These are phyloP conservation scores for Nicotiana noctiflora DNA, from an alignment of 257 asterid species.

Conservation along the genomic window DNA sequence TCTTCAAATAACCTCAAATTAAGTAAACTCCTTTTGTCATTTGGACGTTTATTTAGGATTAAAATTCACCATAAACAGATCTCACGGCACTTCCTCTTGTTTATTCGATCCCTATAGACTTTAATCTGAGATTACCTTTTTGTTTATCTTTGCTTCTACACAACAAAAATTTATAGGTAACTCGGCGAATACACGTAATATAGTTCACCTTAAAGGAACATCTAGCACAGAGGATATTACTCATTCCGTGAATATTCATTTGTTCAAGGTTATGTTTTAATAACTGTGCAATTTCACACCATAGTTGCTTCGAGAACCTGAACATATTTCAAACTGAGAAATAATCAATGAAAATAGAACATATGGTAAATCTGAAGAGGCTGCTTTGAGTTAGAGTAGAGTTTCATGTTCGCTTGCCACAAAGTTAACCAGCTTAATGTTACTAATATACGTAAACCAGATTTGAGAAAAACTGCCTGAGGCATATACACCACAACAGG, in stretches of 20 bases:
- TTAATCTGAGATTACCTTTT: neutral
- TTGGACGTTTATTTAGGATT: neutral
- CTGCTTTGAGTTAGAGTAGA: neutral
- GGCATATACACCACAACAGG: neutral
- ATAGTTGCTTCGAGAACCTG: neutral
- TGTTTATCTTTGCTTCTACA: neutral
- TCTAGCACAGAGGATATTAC: neutral
- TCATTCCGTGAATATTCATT: neutral
- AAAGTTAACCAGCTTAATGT: neutral
- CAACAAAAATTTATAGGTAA: neutral
- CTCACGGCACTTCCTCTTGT: constrained; percentile 3
- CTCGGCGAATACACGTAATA: neutral
- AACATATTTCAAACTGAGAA: neutral
- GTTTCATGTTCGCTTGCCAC: neutral
- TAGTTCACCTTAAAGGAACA: neutral
- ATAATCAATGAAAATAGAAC: neutral
- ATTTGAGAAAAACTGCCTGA: neutral
- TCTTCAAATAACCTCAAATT: neutral
- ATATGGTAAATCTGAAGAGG: neutral
- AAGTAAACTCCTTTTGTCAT: neutral
- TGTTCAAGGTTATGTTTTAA: neutral
- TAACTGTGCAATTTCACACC: neutral
- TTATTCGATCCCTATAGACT: neutral
- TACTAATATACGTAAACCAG: neutral
- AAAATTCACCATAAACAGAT: neutral